Conservation (phyloP, 805 yeast genomes). For the Blastobotrys chiropterorum region DNA sequence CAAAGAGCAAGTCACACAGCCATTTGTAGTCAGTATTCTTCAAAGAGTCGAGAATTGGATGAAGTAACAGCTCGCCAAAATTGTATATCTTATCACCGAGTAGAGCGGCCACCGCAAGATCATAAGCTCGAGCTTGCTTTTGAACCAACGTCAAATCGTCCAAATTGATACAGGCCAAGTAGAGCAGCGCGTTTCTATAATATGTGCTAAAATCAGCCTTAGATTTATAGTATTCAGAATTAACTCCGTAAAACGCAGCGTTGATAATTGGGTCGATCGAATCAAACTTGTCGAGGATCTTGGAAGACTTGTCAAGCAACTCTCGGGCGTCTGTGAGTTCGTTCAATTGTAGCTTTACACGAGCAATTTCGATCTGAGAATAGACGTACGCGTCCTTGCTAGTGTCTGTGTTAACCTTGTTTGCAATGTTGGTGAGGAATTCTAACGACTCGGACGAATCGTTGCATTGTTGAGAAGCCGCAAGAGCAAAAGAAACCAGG, state of each 20-base stretch:
- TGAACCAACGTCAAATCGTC: conserved; percentile 35
- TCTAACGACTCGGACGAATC: conserved; percentile 45
- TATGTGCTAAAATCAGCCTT: conserved; percentile 74
- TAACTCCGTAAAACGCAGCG: conserved; percentile 77
- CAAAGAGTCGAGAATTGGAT: conserved; percentile 64
- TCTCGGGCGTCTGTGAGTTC: conserved; percentile 57
- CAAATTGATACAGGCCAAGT: conserved; percentile 65
- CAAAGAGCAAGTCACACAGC: conserved; percentile 63
- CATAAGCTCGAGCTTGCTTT: conserved; percentile 55
- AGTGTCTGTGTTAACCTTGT: conserved; percentile 38
- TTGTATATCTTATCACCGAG: conserved; percentile 89
- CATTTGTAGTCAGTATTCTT: conserved; percentile 50
- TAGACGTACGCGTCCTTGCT: conserved; percentile 46
- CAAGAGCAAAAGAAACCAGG: conserved; percentile 66
- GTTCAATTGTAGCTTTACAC: conserved; percentile 54
- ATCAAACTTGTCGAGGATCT: conserved; percentile 51
- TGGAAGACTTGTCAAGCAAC: conserved; percentile 55
- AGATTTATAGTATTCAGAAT: conserved; percentile 66
- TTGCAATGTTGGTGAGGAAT: conserved; percentile 40
- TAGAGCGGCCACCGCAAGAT: conserved; percentile 77
- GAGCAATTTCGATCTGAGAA: conserved; percentile 68
- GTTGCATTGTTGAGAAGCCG: conserved; percentile 40
- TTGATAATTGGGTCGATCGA: conserved; percentile 58
- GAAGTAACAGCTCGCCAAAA: conserved; percentile 90
- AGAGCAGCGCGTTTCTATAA: conserved; percentile 76